Percentiles rank a stretch among this genome's conserved stretches.
Evolutionary conservation across 1,284 basidiomycete genomes (phyloP).

Genomic region (Pseudozyma hubeiensis): DNA sequence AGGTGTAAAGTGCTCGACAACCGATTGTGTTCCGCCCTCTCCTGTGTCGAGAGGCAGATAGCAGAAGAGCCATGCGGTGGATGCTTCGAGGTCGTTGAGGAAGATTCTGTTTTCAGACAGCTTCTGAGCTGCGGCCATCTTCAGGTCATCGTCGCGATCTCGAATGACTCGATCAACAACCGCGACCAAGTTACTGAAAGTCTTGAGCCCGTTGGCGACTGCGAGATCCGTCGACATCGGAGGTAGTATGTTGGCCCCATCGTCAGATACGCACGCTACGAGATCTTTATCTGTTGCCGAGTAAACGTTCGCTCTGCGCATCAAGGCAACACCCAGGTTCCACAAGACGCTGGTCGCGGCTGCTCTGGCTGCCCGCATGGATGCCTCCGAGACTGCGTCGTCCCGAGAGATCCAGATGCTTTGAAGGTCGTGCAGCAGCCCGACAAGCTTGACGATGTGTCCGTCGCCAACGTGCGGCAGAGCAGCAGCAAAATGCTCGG

Average conservation of each 20-base stretch:
- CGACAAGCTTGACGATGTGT: constrained; percentile 4
- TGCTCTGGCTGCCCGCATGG: background rate
- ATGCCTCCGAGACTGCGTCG: background rate
- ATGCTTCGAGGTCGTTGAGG: constrained; percentile 17
- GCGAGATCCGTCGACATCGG: background rate
- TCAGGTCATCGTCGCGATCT: background rate
- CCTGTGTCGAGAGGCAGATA: constrained; percentile 3
- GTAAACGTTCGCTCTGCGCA: constrained; percentile 1
- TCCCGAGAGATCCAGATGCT: constrained; percentile 20
- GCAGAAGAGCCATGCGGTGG: constrained; percentile 16
- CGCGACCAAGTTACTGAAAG: constrained; percentile 9
- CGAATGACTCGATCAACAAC: background rate
- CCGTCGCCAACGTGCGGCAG: constrained; percentile 9
- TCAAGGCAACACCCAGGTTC: constrained; percentile 15
- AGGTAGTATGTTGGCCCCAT: too few relatives aligned
- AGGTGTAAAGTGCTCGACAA: constrained; percentile 14
- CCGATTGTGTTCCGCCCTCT: background rate
- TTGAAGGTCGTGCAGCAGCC: constrained; percentile 15
- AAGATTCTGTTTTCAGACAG: constrained; percentile 8
- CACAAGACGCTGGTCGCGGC: constrained; percentile 19
- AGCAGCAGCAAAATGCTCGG: constrained; percentile 8
- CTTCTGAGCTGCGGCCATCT: background rate
- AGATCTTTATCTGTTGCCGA: background rate
- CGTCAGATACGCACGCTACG: too few relatives aligned
- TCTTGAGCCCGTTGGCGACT: constrained; percentile 5